Conservation (phyloP, 495 filamentous ascomycete genomes). For the Viridothelium virens region DNA sequence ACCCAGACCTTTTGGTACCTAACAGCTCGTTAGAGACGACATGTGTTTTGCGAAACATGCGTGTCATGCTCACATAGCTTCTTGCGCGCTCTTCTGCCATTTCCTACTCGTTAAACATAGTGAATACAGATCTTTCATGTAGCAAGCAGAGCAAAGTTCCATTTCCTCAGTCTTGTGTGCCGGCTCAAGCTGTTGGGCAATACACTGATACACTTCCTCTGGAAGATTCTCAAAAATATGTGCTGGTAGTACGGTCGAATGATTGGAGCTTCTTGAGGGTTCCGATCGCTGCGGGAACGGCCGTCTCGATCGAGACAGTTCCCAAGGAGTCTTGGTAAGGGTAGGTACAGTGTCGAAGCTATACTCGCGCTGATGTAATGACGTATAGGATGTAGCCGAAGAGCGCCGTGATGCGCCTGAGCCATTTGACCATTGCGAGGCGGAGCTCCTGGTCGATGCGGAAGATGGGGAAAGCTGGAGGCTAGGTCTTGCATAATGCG, state of each 20-base stretch:
- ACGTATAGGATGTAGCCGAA: background rate
- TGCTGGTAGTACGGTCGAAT: conserved; percentile 11
- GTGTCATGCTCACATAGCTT: conserved; percentile 49
- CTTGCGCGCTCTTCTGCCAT: conserved; percentile 59
- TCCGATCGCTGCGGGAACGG: background rate
- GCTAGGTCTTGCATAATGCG: background rate
- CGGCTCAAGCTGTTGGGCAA: conserved; percentile 45
- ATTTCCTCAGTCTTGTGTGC: conserved; percentile 40
- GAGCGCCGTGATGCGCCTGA: background rate
- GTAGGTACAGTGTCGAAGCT: conserved; percentile 23
- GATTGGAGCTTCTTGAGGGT: background rate
- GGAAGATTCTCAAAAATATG: conserved; percentile 45
- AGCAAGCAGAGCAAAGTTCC: conserved; percentile 63
- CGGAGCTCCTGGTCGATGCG: background rate
- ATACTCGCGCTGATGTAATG: background rate
- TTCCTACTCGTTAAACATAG: conserved; percentile 59
- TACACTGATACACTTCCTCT: conserved; percentile 49
- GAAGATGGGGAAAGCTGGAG: background rate
- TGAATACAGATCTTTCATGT: conserved; percentile 64
- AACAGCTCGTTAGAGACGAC: conserved; percentile 10
- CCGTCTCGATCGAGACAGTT: conserved; percentile 15
- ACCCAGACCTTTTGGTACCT: conserved; percentile 67
- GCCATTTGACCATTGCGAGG: background rate
- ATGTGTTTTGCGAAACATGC: background rate
- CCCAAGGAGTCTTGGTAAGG: conserved; percentile 33